A percentile compares a stretch with the other conserved stretches of the same genome.
Evolutionary conservation across 495 filamentous ascomycete genomes (phyloP).

Genomic region (Lasiosphaeris hirsuta): DNA sequence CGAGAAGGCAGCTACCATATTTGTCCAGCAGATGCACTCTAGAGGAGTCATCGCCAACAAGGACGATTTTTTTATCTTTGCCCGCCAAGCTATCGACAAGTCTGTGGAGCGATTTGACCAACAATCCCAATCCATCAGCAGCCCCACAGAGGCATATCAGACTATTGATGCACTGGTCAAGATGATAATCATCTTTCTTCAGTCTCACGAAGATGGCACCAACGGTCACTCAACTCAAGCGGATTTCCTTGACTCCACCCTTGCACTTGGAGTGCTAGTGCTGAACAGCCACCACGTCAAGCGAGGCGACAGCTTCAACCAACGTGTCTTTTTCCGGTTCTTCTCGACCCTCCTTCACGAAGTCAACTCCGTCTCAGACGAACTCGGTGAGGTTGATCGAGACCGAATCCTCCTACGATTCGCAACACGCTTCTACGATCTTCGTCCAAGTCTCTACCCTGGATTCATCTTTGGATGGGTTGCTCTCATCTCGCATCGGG

Average conservation of each 20-base stretch:
- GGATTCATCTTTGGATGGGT: constrained; percentile 85
- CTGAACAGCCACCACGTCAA: constrained; percentile 82
- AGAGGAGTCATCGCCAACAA: constrained; percentile 63
- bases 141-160: constrained; percentile 66
- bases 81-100: constrained; percentile 76
- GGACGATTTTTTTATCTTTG: constrained; percentile 74
- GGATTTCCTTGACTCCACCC: constrained; percentile 67
- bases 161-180: constrained; percentile 85
- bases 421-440: constrained; percentile 66
- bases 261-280: constrained; percentile 73
- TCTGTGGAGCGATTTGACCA: constrained; percentile 74
- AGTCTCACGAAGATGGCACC: constrained; percentile 56
- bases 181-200: constrained; percentile 71
- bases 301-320: constrained; percentile 76
- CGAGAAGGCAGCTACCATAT: constrained; percentile 68
- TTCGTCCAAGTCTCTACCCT: constrained; percentile 73
- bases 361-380: constrained; percentile 31
- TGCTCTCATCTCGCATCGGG: constrained; percentile 73
- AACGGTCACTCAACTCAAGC: constrained; percentile 49
- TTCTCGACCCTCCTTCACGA: constrained; percentile 82
- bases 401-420: constrained; percentile 69
- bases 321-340: constrained; percentile 86
- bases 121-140: constrained; percentile 54
- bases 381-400: constrained; percentile 51
- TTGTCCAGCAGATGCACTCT: constrained; percentile 80